Conservation (phyloP, 306 rosid genomes). For the Lathyrus sativus region DNA sequence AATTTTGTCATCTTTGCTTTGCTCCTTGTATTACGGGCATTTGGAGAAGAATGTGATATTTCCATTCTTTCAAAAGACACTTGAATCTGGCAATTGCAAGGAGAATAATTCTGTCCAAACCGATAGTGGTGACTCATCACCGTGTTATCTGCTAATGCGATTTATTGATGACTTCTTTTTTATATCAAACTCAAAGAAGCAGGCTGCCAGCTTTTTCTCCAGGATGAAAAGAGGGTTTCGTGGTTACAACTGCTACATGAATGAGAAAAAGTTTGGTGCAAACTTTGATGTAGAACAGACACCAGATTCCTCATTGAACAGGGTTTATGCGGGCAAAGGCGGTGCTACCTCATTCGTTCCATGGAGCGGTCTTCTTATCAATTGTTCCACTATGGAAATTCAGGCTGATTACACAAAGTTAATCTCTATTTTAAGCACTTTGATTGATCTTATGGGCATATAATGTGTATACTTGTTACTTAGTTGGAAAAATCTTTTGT, state of each 20-base stretch:
- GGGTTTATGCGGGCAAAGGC: constrained; percentile 55
- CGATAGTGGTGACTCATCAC: constrained; percentile 35
- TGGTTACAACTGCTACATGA: constrained; percentile 85
- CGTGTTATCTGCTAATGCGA: constrained; percentile 57
- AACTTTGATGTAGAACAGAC: constrained; percentile 62
- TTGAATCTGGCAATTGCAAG: constrained; percentile 41
- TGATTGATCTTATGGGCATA: constrained; percentile 36
- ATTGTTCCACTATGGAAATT: constrained; percentile 73
- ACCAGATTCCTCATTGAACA: constrained; percentile 44
- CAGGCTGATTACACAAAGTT: constrained; percentile 89
- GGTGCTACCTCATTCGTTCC: constrained; percentile 60
- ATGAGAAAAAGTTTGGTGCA: constrained; percentile 65
- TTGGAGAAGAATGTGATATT: constrained; percentile 66
- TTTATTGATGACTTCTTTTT: constrained; percentile 79
- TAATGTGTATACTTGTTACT: constrained; percentile 33
- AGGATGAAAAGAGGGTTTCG: constrained; percentile 81
- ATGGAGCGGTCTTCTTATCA: constrained; percentile 93
- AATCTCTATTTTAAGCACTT: constrained; percentile 28
- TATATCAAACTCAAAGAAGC: constrained; percentile 75
- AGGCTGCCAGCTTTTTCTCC: constrained; percentile 63
- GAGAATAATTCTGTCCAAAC: constrained; percentile 38
- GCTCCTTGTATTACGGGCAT: constrained; percentile 78
- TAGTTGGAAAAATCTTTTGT: not conserved
- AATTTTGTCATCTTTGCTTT: constrained; percentile 78
- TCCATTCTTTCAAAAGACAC: constrained; percentile 65